Conservation (phyloP, 179 eudicot genomes). For the Amaranthus tricolor region DNA sequence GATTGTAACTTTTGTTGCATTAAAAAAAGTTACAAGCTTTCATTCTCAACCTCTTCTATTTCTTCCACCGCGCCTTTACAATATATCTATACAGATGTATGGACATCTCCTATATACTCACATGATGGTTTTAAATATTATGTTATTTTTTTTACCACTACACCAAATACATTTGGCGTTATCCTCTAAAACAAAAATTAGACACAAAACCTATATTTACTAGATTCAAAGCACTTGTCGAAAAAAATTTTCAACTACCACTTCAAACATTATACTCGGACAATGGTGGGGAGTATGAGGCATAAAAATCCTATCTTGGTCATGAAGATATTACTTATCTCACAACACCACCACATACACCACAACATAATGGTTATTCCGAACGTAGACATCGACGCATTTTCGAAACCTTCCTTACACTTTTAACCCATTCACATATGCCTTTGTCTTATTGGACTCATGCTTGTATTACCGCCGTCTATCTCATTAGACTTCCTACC, state of each 20-base stretch:
- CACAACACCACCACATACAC: neutral
- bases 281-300: neutral
- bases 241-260: neutral
- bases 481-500: neutral
- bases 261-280: neutral
- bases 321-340: neutral
- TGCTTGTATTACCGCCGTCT: neutral
- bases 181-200: neutral
- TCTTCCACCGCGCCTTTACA: neutral
- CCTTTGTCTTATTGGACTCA: neutral
- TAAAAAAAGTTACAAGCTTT: slow-evolving; percentile 12
- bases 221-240: neutral
- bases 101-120: neutral
- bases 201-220: neutral
- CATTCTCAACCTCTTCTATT: neutral
- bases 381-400: neutral
- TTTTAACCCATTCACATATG: neutral
- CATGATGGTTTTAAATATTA: neutral
- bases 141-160: neutral
- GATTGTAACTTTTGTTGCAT: neutral
- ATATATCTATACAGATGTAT: neutral
- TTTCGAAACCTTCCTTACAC: neutral
- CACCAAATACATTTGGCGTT: neutral
- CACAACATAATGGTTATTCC: neutral
- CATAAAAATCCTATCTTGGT: neutral